Conservation (phyloP, 106 monocot genomes). For the Acorus calamus region DNA sequence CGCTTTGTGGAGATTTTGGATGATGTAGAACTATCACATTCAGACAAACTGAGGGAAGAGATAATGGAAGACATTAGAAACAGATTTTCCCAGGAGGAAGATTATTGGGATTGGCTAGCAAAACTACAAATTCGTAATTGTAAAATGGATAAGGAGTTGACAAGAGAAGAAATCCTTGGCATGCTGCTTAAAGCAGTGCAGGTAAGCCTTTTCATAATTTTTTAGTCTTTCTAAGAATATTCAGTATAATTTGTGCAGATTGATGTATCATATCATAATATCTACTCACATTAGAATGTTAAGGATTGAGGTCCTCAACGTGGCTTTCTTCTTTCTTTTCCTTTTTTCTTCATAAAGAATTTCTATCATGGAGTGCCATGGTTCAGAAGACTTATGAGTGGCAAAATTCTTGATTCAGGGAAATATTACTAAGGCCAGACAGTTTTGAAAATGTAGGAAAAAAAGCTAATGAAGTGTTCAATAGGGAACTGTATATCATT, state of each 20-base stretch:
- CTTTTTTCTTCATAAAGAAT: too few species aligned
- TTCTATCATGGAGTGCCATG: too few species aligned
- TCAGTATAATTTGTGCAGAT: neutral
- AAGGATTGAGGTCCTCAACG: too few species aligned
- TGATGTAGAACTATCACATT: slow-evolving; percentile 17
- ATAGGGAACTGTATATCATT: too few species aligned
- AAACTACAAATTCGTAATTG: slow-evolving; percentile 8
- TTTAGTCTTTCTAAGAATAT: neutral
- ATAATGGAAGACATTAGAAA: slow-evolving; percentile 19
- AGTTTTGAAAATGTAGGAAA: too few species aligned
- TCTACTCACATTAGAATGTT: too few species aligned
- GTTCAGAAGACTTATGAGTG: too few species aligned
- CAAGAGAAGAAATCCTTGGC: slow-evolving; percentile 1
- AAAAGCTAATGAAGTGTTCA: too few species aligned
- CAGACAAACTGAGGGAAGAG: slow-evolving; percentile 17
- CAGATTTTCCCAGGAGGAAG: slow-evolving; percentile 13
- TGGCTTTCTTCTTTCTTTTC: too few species aligned
- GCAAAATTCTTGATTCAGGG: too few species aligned
- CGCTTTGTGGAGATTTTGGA: slow-evolving; percentile 22
- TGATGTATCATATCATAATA: neutral
- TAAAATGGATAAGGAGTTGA: neutral
- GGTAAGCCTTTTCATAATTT: slow-evolving; percentile 3
- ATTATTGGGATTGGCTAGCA: slow-evolving; percentile 30
- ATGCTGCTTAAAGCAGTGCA: slow-evolving; percentile 13
- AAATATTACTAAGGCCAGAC: too few species aligned